These are phyloP conservation scores for Fusarium xylarioides DNA, from an alignment of 2,329 filamentous ascomycete genomes.

Conservation along the genomic window DNA sequence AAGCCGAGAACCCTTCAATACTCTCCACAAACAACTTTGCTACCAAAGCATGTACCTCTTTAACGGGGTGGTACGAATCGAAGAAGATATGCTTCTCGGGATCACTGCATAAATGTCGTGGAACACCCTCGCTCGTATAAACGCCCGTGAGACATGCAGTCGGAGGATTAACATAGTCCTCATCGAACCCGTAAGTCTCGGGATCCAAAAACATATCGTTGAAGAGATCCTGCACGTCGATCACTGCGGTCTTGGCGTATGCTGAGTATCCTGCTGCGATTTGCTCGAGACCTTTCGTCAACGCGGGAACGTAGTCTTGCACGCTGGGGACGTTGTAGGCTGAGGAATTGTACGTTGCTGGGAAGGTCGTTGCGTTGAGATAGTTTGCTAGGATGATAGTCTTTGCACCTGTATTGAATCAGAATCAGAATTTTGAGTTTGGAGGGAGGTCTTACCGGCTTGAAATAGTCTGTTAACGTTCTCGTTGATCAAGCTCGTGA, in stretches of 20 bases:
- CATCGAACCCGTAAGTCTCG: background rate
- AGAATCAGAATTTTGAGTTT: accelerated
- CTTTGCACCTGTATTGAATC: background rate
- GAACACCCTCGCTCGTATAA: conserved; percentile 15
- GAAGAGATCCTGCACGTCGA: conserved; percentile 7
- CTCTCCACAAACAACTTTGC: conserved; percentile 2
- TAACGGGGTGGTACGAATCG: conserved; percentile 21
- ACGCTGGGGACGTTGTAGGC: conserved; percentile 10
- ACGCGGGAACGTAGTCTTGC: background rate
- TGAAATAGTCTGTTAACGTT: conserved; percentile 7
- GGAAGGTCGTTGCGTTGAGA: conserved; percentile 1
- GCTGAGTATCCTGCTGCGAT: conserved; percentile 13
- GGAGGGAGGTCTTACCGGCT: background rate
- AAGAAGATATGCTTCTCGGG: conserved; percentile 21
- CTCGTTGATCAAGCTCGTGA: conserved; percentile 13
- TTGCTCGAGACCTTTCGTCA: conserved; percentile 1
- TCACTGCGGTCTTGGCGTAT: background rate
- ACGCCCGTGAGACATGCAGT: conserved; percentile 18
- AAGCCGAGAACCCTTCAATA: background rate
- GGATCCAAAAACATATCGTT: background rate
- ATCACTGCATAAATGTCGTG: conserved; percentile 21
- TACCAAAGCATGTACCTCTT: conserved; percentile 18
- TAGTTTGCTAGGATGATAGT: conserved; percentile 22
- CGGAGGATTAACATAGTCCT: conserved; percentile 19
- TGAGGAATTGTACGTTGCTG: conserved; percentile 21